A percentile compares a stretch with the other conserved stretches of the same genome.
phyloP scores from a whole-genome alignment of 2,329 filamentous ascomycete genomes.

The Exutisphaerella laricina region DNA sequence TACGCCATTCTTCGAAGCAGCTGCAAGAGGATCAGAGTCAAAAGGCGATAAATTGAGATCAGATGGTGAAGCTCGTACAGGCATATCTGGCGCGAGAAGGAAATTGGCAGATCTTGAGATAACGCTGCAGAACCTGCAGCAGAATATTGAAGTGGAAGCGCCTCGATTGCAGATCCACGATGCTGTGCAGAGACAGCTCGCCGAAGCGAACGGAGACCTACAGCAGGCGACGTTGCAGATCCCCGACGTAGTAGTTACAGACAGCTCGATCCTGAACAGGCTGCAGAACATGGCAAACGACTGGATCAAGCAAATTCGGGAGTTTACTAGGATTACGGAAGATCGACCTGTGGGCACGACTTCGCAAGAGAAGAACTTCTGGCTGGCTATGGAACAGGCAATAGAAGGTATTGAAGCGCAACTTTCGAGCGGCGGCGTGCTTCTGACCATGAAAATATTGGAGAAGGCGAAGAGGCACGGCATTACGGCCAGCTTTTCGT shows the following conservation, averaged over 20 bases:
- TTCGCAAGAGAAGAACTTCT: constrained; percentile 98
- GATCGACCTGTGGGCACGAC: constrained; percentile 75
- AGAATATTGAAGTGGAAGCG: constrained; percentile 97
- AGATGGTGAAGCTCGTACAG: constrained; percentile 86
- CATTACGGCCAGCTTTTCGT: constrained; percentile 91
- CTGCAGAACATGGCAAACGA: constrained; percentile 90
- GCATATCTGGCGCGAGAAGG: constrained; percentile 96
- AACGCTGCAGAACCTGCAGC: constrained; percentile 83
- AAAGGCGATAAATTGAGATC: constrained; percentile 62
- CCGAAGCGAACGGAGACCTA: constrained; percentile 60
- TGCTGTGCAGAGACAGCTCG: constrained; percentile 76
- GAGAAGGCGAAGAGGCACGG: constrained; percentile 98
- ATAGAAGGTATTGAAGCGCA: constrained; percentile 88
- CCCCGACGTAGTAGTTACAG: constrained; percentile 67
- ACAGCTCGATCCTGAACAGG: constrained; percentile 88
- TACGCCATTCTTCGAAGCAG: constrained; percentile 95
- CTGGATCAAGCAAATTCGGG: constrained; percentile 98
- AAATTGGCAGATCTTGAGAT: constrained; percentile 91
- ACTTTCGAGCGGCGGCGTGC: constrained; percentile 79
- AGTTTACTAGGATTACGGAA: constrained; percentile 87
- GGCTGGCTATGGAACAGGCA: constrained; percentile 93
- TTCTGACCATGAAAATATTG: constrained; percentile 86
- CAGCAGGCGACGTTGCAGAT: constrained; percentile 76
- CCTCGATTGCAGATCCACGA: constrained; percentile 82
- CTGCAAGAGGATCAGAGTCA: constrained; percentile 73